phyloP scores from a whole-genome alignment of 1,284 basidiomycete species.

The Phlebopus sp. region DNA sequence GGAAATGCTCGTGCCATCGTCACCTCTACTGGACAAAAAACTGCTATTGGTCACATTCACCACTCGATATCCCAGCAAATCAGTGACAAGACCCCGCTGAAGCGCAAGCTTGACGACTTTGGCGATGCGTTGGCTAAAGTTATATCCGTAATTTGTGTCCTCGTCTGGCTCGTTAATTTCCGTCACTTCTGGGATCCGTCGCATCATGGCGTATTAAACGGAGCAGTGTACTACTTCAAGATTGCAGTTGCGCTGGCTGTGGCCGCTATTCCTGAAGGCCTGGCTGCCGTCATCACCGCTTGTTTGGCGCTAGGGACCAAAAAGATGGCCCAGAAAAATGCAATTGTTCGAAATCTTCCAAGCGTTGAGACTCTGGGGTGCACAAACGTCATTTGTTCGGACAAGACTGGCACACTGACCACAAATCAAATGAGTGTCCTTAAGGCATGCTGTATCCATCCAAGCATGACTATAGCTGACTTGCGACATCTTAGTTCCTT shows the following conservation, averaged over 20 bases:
- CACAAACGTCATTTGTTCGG: conserved; percentile 95
- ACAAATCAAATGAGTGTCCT: conserved; percentile 97
- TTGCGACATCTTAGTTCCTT: conserved; percentile 55
- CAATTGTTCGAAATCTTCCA: conserved; percentile 94
- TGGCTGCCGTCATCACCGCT: conserved; percentile 96
- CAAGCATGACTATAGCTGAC: conserved; percentile 8
- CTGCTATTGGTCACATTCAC: conserved; percentile 94
- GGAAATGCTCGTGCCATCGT: conserved; percentile 85
- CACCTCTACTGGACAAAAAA: conserved; percentile 79
- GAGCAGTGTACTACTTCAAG: conserved; percentile 97
- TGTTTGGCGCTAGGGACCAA: conserved; percentile 93
- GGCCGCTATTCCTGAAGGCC: conserved; percentile 93
- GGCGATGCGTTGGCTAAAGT: conserved; percentile 95
- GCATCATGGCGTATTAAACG: conserved; percentile 86
- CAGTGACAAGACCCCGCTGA: conserved; percentile 90
- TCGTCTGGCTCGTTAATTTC: conserved; percentile 95
- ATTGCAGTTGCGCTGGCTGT: conserved; percentile 96
- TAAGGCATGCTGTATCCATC: conserved; percentile 47
- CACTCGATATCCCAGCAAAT: conserved; percentile 89
- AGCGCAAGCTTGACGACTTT: conserved; percentile 95
- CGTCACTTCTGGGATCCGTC: conserved; percentile 91
- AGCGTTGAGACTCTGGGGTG: conserved; percentile 95
- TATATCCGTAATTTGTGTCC: conserved; percentile 90
- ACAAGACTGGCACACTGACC: conserved; percentile 95
- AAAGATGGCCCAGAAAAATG: conserved; percentile 98